These are phyloP conservation scores for Cordyceps tenuipes DNA, from an alignment of 2,329 filamentous ascomycete genomes.

Conservation along the genomic window DNA sequence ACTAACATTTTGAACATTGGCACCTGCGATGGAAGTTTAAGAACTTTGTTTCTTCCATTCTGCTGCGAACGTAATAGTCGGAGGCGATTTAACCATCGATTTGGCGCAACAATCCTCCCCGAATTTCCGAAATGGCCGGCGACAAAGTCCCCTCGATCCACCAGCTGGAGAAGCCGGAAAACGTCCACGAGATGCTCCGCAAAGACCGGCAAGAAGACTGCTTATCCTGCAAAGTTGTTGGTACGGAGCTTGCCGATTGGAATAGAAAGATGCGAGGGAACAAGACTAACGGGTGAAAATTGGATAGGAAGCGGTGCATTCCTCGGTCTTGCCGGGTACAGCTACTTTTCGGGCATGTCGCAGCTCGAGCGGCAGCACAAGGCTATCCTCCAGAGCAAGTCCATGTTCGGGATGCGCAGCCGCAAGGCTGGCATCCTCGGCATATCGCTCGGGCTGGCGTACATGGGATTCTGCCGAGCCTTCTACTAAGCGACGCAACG, in stretches of 20 bases:
- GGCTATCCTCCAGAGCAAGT: slow-evolving; percentile 60
- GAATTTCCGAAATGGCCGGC: slow-evolving; percentile 8
- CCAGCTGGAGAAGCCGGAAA: slow-evolving; percentile 51
- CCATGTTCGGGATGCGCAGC: slow-evolving; percentile 64
- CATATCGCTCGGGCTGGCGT: slow-evolving; percentile 59
- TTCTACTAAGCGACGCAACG: slow-evolving; percentile 37
- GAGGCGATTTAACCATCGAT: neutral
- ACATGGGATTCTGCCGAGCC: slow-evolving; percentile 62
- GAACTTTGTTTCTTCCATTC: neutral
- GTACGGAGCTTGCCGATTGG: slow-evolving; percentile 34
- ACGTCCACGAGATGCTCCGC: slow-evolving; percentile 49
- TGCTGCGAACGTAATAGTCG: neutral
- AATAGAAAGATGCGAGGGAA: neutral
- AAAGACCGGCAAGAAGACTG: slow-evolving; percentile 57
- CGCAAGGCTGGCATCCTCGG: slow-evolving; percentile 58
- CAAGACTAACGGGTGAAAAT: neutral
- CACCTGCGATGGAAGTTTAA: neutral
- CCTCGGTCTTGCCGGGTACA: slow-evolving; percentile 67
- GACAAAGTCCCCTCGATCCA: slow-evolving; percentile 43
- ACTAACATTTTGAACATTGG: slow-evolving; percentile 1
- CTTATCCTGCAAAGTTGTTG: slow-evolving; percentile 60
- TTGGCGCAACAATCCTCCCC: neutral
- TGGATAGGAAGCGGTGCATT: slow-evolving; percentile 63
- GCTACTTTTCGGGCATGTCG: slow-evolving; percentile 64
- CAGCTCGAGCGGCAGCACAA: slow-evolving; percentile 60